A percentile compares a stretch with the other conserved stretches of the same genome.
Conservation (phyloP, 2,329 filamentous ascomycete genomes). For the Diaporthe citrichinensis region DNA sequence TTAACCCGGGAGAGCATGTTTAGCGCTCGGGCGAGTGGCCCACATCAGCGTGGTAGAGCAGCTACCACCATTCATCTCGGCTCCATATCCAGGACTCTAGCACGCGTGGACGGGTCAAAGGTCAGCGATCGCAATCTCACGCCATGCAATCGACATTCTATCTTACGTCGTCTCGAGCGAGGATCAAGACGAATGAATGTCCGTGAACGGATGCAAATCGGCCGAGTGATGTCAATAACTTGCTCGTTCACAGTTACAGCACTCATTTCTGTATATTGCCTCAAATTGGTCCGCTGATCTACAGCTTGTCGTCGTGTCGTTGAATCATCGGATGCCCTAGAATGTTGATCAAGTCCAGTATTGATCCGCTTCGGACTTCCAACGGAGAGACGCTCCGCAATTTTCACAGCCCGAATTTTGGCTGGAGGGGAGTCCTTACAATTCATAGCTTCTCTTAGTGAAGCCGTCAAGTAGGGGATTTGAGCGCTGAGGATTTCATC, state of each 20-base stretch:
- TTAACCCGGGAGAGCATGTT: background rate
- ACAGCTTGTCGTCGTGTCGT: background rate
- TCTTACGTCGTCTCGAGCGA: background rate
- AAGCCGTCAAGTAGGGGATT: background rate
- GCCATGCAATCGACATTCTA: background rate
- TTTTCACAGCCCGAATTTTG: accelerated
- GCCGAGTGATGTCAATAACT: background rate
- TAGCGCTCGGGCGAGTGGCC: background rate
- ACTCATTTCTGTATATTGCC: background rate
- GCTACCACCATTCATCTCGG: constrained; percentile 2
- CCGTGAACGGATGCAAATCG: background rate
- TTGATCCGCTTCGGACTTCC: background rate
- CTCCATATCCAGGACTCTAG: background rate
- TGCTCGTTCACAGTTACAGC: background rate
- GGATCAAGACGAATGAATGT: background rate
- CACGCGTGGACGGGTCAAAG: constrained; percentile 2
- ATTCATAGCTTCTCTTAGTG: background rate
- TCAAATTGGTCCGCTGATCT: background rate
- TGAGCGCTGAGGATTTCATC: background rate
- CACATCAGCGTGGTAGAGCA: background rate
- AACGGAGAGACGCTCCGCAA: background rate
- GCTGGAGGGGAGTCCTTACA: accelerated
- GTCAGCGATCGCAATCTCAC: constrained; percentile 7
- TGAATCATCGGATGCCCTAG: background rate
- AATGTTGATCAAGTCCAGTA: background rate